These are phyloP conservation scores for Salvia sclarea DNA, from an alignment of 305 asterid species.

Conservation along the genomic window DNA sequence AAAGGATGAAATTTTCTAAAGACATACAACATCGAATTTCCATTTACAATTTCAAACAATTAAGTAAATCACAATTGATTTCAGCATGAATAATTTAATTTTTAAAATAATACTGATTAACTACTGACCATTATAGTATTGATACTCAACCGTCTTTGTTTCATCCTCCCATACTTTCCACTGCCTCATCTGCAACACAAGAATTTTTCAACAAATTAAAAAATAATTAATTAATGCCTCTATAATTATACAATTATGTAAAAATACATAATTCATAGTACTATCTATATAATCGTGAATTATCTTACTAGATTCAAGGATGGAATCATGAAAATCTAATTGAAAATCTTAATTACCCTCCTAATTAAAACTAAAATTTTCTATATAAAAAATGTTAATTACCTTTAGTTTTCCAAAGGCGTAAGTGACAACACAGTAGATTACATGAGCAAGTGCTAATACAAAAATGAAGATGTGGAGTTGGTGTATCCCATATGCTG, in stretches of 20 bases:
- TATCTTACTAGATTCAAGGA: too few species aligned
- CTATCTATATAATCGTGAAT: too few species aligned
- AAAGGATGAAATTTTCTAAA: too few species aligned
- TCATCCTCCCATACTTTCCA: slow-evolving; percentile 84
- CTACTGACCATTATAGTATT: slow-evolving; percentile 53
- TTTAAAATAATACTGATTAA: slow-evolving; percentile 27
- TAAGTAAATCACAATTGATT: too few species aligned
- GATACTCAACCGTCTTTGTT: slow-evolving; percentile 69
- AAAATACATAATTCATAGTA: too few species aligned
- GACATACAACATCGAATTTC: too few species aligned
- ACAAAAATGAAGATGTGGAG: slow-evolving; percentile 76
- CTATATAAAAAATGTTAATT: background rate
- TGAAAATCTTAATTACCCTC: background rate
- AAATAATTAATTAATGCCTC: too few species aligned
- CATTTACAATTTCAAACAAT: too few species aligned
- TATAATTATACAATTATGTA: too few species aligned
- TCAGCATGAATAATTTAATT: background rate
- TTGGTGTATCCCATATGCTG: slow-evolving; percentile 73
- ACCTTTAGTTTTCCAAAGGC: slow-evolving; percentile 79
- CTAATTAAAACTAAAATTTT: too few species aligned
- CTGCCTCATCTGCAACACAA: slow-evolving; percentile 60
- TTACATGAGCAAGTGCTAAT: slow-evolving; percentile 60
- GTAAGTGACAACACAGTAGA: slow-evolving; percentile 59
- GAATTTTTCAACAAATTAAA: background rate
- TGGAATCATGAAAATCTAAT: too few species aligned